A percentile compares a stretch with the other conserved stretches of the same genome.
Evolutionary conservation across 495 filamentous ascomycete species (phyloP).

Genomic region (Podospora didyma): DNA sequence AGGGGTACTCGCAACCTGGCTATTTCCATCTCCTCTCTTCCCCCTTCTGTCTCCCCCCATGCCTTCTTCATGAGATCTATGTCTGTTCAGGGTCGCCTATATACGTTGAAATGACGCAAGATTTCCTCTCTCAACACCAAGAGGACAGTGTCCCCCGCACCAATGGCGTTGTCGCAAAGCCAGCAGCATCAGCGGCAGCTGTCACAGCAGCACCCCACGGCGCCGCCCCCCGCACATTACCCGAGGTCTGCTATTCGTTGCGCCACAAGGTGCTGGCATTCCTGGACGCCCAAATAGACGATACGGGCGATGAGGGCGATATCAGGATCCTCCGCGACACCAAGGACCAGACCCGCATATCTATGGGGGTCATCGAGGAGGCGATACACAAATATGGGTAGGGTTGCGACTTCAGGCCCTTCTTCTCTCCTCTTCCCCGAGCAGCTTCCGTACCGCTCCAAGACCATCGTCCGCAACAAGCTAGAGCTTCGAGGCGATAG

Average conservation of each 20-base stretch:
- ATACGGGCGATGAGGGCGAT: slow-evolving; percentile 33
- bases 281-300: slow-evolving; percentile 51
- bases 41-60: not conserved
- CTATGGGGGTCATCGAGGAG: slow-evolving; percentile 66
- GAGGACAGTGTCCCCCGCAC: slow-evolving; percentile 8
- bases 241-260: slow-evolving; percentile 39
- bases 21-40: not conserved
- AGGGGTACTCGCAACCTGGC: not conserved
- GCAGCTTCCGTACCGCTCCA: too few relatives aligned
- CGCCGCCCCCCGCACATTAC: slow-evolving; percentile 12
- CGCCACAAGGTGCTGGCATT: slow-evolving; percentile 65
- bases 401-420: slow-evolving; percentile 14
- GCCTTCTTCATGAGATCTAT: not conserved
- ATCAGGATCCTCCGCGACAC: slow-evolving; percentile 57
- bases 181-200: not conserved
- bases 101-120: slow-evolving; percentile 14
- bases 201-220: not conserved
- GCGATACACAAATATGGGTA: slow-evolving; percentile 70
- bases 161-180: slow-evolving; percentile 12
- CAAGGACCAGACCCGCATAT: slow-evolving; percentile 67
- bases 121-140: slow-evolving; percentile 2
- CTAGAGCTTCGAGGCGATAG: too few relatives aligned
- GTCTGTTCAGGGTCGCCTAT: too few relatives aligned
- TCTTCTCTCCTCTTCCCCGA: too few relatives aligned
- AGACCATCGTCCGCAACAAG: too few relatives aligned